phyloP scores from a whole-genome alignment of 768 basidiomycete species.

The Hypholoma sublateritium region DNA sequence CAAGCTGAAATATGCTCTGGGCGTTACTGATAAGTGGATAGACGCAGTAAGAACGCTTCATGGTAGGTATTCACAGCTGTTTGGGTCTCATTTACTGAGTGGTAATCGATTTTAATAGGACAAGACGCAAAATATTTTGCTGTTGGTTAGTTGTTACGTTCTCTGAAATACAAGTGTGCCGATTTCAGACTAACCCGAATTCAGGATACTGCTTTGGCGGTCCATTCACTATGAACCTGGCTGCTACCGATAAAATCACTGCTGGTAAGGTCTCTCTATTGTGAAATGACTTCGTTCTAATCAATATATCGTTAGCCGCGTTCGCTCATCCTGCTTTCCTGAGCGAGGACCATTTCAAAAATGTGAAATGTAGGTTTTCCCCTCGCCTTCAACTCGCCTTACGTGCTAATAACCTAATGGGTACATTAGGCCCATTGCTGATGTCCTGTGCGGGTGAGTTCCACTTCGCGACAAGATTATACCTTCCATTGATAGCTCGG shows the following conservation, averaged over 20 bases:
- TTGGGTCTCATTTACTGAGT: background rate
- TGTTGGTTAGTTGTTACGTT: background rate
- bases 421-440: conserved; percentile 52
- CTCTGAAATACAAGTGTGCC: background rate
- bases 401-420: no score
- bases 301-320: conserved; percentile 33
- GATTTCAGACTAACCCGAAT: conserved; percentile 7
- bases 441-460: conserved; percentile 51
- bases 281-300: background rate
- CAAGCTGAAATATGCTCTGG: conserved; percentile 17
- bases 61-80: background rate
- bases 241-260: conserved; percentile 39
- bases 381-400: no score
- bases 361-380: conserved; percentile 45
- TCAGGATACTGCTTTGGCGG: conserved; percentile 60
- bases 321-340: conserved; percentile 54
- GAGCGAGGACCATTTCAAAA: conserved; percentile 44
- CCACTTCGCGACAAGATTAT: background rate
- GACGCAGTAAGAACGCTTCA: conserved; percentile 1
- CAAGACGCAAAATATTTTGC: conserved; percentile 5
- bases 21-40: conserved; percentile 16
- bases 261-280: conserved; percentile 33
- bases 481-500: background rate
- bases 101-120: background rate
- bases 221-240: conserved; percentile 45